A percentile compares a stretch with the other conserved stretches of the same genome.
Conservation (phyloP, 1,284 basidiomycete species). For the Boletus hoseneyae region DNA sequence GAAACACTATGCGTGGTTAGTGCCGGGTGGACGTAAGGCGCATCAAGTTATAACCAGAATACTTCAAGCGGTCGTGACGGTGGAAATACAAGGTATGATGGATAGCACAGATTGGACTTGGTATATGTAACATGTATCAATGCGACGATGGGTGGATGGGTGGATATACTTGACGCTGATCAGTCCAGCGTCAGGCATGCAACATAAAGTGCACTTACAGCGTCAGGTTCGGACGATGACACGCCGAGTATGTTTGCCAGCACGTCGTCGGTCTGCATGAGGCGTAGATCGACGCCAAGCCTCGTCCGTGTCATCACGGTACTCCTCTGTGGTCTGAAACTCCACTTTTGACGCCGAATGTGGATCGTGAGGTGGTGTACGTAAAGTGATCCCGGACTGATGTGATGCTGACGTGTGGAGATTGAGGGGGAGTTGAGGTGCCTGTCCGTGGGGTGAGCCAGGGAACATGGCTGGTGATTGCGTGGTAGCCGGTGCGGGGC, state of each 20-base stretch:
- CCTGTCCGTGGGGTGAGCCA: conserved; percentile 32
- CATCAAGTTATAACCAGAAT: no score
- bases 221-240: conserved; percentile 52
- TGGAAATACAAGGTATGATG: no score
- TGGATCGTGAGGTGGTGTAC: conserved; percentile 45
- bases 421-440: conserved; percentile 40
- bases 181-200: no score
- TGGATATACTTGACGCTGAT: conserved; percentile 5
- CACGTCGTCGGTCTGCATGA: conserved; percentile 61
- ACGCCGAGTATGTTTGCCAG: conserved; percentile 69
- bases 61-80: no score
- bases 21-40: no score
- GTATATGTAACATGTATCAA: conserved; percentile 26
- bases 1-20: conserved; percentile 11
- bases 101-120: conserved; percentile 4
- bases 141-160: conserved; percentile 10
- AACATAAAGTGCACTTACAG: conserved; percentile 6
- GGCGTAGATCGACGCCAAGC: conserved; percentile 66
- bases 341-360: conserved; percentile 37
- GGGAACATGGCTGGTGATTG: conserved; percentile 26
- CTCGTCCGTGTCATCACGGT: conserved; percentile 52
- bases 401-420: conserved; percentile 35
- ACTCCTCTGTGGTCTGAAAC: conserved; percentile 41
- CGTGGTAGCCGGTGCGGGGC: conserved; percentile 18
- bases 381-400: conserved; percentile 33